Conservation (phyloP, 441 rosid species). For the Kokia cookei region DNA sequence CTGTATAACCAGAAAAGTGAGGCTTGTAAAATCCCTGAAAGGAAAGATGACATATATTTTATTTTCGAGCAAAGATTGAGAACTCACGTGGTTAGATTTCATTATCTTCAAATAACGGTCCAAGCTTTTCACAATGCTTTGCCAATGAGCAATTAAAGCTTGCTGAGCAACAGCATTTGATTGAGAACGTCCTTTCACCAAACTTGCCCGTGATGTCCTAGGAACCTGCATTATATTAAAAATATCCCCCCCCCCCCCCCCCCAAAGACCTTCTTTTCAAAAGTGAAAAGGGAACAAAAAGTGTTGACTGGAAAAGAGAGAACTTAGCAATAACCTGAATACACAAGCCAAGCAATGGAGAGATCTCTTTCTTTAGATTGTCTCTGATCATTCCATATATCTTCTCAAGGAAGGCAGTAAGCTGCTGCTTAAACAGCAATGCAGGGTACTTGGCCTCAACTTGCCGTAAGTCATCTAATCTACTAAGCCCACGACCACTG, state of each 20-base stretch:
- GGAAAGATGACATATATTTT: not conserved
- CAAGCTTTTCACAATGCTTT: slow-evolving; percentile 56
- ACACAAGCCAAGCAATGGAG: slow-evolving; percentile 62
- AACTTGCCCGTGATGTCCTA: slow-evolving; percentile 58
- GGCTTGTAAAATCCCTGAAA: slow-evolving; percentile 5
- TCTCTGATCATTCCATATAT: slow-evolving; percentile 76
- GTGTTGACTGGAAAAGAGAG: not conserved
- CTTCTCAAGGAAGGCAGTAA: slow-evolving; percentile 77
- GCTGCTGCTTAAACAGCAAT: slow-evolving; percentile 69
- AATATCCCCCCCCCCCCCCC: not conserved
- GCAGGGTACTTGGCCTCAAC: slow-evolving; percentile 80
- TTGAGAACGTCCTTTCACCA: slow-evolving; percentile 62
- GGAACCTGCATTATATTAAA: slow-evolving; percentile 45
- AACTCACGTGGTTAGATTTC: slow-evolving; percentile 57
- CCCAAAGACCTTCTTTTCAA: not conserved
- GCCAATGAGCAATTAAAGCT: slow-evolving; percentile 67
- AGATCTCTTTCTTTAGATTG: slow-evolving; percentile 64
- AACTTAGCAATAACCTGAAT: slow-evolving; percentile 44
- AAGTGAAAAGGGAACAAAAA: not conserved
- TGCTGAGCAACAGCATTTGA: slow-evolving; percentile 59
- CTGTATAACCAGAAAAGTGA: slow-evolving; percentile 24
- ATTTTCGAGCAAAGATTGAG: not conserved
- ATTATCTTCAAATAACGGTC: slow-evolving; percentile 42
- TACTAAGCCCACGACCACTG: slow-evolving; percentile 48
- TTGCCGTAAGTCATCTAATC: slow-evolving; percentile 56